These are phyloP conservation scores for Microdochium bolleyi DNA, from an alignment of 2,329 filamentous ascomycete genomes.

Conservation along the genomic window DNA sequence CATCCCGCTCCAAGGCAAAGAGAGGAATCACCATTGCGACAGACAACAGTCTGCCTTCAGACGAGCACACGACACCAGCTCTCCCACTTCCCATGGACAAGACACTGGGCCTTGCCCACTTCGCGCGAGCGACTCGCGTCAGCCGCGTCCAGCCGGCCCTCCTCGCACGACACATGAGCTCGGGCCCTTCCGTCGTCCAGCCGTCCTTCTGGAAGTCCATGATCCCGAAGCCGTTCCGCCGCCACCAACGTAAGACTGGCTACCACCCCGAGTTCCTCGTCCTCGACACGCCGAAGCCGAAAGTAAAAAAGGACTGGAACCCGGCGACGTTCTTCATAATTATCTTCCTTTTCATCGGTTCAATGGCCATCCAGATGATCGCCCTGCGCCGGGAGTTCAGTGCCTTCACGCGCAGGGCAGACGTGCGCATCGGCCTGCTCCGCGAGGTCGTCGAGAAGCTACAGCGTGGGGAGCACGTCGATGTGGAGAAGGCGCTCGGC, in stretches of 20 bases:
- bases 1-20: too few relatives aligned
- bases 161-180: slow-evolving; percentile 19
- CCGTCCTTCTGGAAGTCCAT: slow-evolving; percentile 61
- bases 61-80: too few relatives aligned
- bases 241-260: slow-evolving; percentile 27
- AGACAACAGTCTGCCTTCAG: too few relatives aligned
- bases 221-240: slow-evolving; percentile 59
- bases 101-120: background rate
- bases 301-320: slow-evolving; percentile 59
- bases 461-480: slow-evolving; percentile 66
- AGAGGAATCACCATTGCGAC: too few relatives aligned
- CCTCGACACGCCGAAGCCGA: slow-evolving; percentile 15
- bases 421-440: slow-evolving; percentile 69
- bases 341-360: slow-evolving; percentile 82
- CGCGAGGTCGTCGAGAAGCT: slow-evolving; percentile 67
- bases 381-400: slow-evolving; percentile 67
- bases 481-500: slow-evolving; percentile 76
- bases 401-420: slow-evolving; percentile 65
- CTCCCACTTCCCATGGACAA: background rate
- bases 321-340: slow-evolving; percentile 76
- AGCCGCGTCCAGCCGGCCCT: background rate
- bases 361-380: slow-evolving; percentile 92
- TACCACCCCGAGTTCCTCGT: slow-evolving; percentile 11
- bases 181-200: slow-evolving; percentile 44
- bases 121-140: background rate